Percentiles rank a stretch among this genome's conserved stretches.
phyloP scores from a whole-genome alignment of 164 flowering plant genomes.

The Umbellularia californica region DNA sequence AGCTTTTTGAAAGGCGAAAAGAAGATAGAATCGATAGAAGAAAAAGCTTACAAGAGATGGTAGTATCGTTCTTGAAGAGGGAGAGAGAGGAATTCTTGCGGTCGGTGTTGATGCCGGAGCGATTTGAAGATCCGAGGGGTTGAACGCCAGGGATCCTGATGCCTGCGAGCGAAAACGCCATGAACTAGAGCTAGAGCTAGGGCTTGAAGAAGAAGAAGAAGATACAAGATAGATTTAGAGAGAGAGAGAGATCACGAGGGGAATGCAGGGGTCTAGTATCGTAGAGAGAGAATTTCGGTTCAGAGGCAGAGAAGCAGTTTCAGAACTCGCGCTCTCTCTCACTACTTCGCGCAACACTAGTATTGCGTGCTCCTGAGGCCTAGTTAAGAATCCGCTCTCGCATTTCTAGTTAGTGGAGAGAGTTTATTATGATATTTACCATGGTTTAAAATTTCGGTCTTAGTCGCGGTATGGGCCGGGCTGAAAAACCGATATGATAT shows the following conservation, averaged over 20 bases:
- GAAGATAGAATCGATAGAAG: neutral
- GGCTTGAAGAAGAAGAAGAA: neutral
- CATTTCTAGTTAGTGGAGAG: no score
- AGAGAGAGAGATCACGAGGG: neutral
- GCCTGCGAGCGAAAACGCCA: constrained; percentile 30
- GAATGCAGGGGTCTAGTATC: neutral
- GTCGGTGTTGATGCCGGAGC: constrained; percentile 17
- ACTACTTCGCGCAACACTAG: no score
- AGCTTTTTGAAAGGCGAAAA: no score
- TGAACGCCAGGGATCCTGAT: constrained; percentile 22
- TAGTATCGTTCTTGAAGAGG: constrained; percentile 8
- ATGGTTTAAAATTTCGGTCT: no score
- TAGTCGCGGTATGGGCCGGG: no score
- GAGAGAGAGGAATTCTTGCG: constrained; percentile 16
- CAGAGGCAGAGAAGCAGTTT: neutral
- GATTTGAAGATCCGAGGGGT: constrained; percentile 10
- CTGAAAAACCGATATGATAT: no score
- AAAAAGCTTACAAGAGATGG: constrained; percentile 13
- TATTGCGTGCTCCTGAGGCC: no score
- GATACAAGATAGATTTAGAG: neutral
- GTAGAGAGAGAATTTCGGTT: neutral
- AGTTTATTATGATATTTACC: no score
- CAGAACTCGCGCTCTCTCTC: neutral
- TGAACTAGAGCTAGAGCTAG: neutral
- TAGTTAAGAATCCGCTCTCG: no score